Percentiles rank a stretch among this genome's conserved stretches.
Conservation (phyloP, 2,329 filamentous ascomycete species). For the Teratosphaeria viscida region DNA sequence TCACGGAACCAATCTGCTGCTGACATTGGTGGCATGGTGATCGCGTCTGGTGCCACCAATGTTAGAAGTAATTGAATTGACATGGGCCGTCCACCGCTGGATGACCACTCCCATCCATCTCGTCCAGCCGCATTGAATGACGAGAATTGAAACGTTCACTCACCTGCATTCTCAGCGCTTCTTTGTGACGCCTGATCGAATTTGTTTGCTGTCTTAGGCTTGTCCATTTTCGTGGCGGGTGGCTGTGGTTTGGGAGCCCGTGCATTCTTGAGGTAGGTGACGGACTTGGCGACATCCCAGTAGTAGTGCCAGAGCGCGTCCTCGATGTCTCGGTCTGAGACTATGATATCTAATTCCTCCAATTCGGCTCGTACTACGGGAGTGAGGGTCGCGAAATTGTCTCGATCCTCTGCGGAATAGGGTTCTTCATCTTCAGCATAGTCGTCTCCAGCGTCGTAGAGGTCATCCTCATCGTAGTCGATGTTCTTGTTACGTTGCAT, state of each 20-base stretch:
- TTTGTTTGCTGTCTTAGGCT: slow-evolving; percentile 30
- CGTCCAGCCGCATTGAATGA: not conserved
- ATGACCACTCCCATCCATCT: not conserved
- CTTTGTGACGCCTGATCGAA: slow-evolving; percentile 39
- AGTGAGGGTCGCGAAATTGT: slow-evolving; percentile 22
- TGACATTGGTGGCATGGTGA: slow-evolving; percentile 22
- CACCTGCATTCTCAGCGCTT: slow-evolving; percentile 35
- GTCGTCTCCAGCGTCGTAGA: slow-evolving; percentile 39
- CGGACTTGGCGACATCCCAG: slow-evolving; percentile 79
- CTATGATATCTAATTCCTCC: slow-evolving; percentile 29
- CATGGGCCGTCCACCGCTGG: not conserved
- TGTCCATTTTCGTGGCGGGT: slow-evolving; percentile 21
- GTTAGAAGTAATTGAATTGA: not conserved
- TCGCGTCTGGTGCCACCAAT: slow-evolving; percentile 4
- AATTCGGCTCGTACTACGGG: slow-evolving; percentile 25
- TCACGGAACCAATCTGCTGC: slow-evolving; percentile 63
- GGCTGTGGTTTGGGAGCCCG: slow-evolving; percentile 15
- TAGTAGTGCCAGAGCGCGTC: slow-evolving; percentile 94
- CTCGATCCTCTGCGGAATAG: slow-evolving; percentile 29
- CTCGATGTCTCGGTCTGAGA: slow-evolving; percentile 65
- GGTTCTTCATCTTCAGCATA: slow-evolving; percentile 29
- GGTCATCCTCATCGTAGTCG: slow-evolving; percentile 41
- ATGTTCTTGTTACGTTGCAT: slow-evolving; percentile 39
- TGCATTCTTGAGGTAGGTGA: slow-evolving; percentile 59
- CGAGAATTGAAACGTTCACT: slow-evolving; percentile 21